These are phyloP conservation scores for Lagenaria siceraria DNA, from an alignment of 306 rosid genomes.

Conservation along the genomic window DNA sequence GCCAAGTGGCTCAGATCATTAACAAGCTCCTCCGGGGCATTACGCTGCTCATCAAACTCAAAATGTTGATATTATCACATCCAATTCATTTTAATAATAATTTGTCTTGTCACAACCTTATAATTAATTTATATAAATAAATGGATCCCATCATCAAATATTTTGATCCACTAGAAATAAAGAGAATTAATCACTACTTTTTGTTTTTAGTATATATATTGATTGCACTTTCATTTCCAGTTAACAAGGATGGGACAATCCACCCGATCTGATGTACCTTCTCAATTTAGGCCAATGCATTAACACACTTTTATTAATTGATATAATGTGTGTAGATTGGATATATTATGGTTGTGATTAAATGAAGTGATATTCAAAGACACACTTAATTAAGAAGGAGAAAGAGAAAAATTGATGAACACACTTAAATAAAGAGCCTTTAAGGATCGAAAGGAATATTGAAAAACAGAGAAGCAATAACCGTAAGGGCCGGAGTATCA, in stretches of 20 bases:
- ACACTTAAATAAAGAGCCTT: background rate
- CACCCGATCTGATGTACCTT: too few species aligned
- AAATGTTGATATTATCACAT: background rate
- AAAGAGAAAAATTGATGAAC: slow-evolving; percentile 3
- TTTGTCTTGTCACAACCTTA: background rate
- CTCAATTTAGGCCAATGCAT: too few species aligned
- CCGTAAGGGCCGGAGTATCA: background rate
- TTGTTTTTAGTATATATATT: too few species aligned
- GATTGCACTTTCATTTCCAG: too few species aligned
- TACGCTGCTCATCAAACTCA: slow-evolving; percentile 13
- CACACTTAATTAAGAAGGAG: background rate
- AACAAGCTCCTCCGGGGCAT: slow-evolving; percentile 27
- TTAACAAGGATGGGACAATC: too few species aligned
- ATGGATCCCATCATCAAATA: background rate
- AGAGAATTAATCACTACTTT: too few species aligned
- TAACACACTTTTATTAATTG: too few species aligned
- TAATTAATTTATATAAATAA: background rate
- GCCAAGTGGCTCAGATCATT: slow-evolving; percentile 16
- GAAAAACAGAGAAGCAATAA: background rate
- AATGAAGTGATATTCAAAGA: background rate
- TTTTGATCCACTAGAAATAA: background rate
- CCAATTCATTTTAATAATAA: too few species aligned
- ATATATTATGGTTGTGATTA: too few species aligned
- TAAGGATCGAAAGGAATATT: slow-evolving; percentile 1
- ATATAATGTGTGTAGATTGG: too few species aligned